Percentiles rank a stretch among this genome's conserved stretches.
Evolutionary conservation across 2,329 filamentous ascomycete species (phyloP).

Genomic region (Fusarium sp.): DNA sequence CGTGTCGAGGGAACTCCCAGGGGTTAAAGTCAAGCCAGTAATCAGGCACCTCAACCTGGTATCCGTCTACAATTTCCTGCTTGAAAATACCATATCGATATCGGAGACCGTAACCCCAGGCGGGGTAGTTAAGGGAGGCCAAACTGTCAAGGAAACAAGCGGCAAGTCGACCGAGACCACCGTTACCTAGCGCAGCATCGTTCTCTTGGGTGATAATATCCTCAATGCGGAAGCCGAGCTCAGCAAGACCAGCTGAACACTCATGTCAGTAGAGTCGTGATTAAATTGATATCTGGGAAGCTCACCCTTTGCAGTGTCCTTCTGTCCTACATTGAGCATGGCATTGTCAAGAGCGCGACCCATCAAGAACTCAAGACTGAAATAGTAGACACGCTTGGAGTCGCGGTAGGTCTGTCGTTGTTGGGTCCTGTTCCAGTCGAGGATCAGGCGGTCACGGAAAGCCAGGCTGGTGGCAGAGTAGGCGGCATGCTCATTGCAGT

Average conservation of each 20-base stretch:
- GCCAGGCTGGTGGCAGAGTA: slow-evolving; percentile 93
- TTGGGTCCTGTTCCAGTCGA: slow-evolving; percentile 98
- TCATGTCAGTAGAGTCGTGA: slow-evolving; percentile 10
- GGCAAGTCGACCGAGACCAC: slow-evolving; percentile 92
- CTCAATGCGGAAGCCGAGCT: slow-evolving; percentile 97
- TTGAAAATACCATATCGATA: slow-evolving; percentile 99
- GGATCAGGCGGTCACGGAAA: slow-evolving; percentile 91
- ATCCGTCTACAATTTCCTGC: slow-evolving; percentile 98
- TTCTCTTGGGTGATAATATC: slow-evolving; percentile 96
- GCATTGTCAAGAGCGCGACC: slow-evolving; percentile 96
- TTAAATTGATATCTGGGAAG: neutral
- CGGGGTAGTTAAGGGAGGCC: slow-evolving; percentile 93
- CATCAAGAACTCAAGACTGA: slow-evolving; percentile 98
- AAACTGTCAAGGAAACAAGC: slow-evolving; percentile 98
- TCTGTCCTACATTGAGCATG: slow-evolving; percentile 95
- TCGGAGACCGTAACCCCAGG: slow-evolving; percentile 96
- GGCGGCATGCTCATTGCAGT: slow-evolving; percentile 95
- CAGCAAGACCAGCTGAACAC: slow-evolving; percentile 79
- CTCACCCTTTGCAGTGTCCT: slow-evolving; percentile 85
- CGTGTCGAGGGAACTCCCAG: slow-evolving; percentile 97
- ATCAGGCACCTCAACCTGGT: slow-evolving; percentile 97
- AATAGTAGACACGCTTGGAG: slow-evolving; percentile 95
- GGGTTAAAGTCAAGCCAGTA: slow-evolving; percentile 99
- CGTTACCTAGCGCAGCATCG: slow-evolving; percentile 95
- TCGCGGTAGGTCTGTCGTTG: slow-evolving; percentile 94